Evolutionary conservation across 768 basidiomycete genomes (phyloP), one percentile per base, ranked within the genome.

Genomic region (Mycena belliarum): DNA sequence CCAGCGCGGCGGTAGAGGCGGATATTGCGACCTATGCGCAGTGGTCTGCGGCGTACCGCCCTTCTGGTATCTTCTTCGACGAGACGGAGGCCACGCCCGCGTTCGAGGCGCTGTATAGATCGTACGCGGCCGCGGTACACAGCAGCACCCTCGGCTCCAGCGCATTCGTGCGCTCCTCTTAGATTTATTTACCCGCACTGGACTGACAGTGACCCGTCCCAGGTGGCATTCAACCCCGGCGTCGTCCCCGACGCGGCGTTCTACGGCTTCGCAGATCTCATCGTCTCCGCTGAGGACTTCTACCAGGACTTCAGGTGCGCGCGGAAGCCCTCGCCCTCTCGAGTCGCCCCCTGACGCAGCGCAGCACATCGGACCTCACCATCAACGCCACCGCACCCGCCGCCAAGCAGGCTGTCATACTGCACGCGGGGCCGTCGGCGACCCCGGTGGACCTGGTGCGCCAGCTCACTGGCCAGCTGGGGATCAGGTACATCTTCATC

Each of bases 11-110:
- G 20, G 69, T 76, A 12, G 60, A 23, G 16, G 42, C 59, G 7
- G 73, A 75, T 28, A 63, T 75, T 33, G 41, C 66, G 26, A 72
- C 70, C 7, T 76, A 75, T 48, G 59, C 55, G 6, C 53, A 59
- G 1, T 76, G 75, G 75, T 51, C 54, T 0, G 50, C 60, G 11
- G 52, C 69, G 2, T 76, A 75, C 55, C 52, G 64, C 11, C 66
- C 64, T 0, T 64, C 70, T 20, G 74, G 75, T 1, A 72, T 76
- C 20, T 75, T 75, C 59, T 73, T 75, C 60, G 74, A 76, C 45
- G 67, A 76, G 57, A 70, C 67, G 4, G 49, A 63, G 8, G 65
- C 64, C 2, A 53, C 53, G 18, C 49, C 55, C 11, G 37, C 24
- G 5, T 48, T 65, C n/a, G 26, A 75, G 10, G 32, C 59, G 1